Conservation (phyloP, 1,284 basidiomycete species). For the Cystobasidiaceae sp. region DNA sequence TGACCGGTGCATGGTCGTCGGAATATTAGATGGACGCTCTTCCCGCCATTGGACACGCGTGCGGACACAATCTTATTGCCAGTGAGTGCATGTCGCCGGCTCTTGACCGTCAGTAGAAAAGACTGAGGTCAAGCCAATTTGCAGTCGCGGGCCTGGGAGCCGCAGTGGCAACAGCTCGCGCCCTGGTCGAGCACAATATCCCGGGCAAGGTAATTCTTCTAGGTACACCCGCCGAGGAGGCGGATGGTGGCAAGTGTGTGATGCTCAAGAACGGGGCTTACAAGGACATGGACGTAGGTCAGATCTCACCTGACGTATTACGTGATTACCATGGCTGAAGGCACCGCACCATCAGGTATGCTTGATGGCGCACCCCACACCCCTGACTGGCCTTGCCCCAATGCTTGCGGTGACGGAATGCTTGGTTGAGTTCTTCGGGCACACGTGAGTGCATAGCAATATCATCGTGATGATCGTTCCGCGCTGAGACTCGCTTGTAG, state of each 20-base stretch:
- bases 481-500: conserved; percentile 47
- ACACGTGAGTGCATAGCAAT: conserved; percentile 7
- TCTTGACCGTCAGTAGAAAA: no score
- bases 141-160: conserved; percentile 7
- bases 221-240: conserved; percentile 83
- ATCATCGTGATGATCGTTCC: not conserved
- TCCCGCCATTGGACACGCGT: conserved; percentile 67
- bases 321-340: no score
- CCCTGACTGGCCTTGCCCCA: conserved; percentile 32
- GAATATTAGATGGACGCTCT: conserved; percentile 67
- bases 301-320: no score
- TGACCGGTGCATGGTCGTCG: no score
- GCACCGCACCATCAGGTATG: conserved; percentile 4
- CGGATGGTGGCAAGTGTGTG: conserved; percentile 69
- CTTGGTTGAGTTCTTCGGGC: conserved; percentile 41
- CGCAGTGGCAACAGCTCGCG: not conserved
- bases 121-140: no score
- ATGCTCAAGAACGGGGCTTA: conserved; percentile 68
- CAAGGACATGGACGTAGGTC: conserved; percentile 63
- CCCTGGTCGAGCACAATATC: conserved; percentile 47
- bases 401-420: conserved; percentile 39
- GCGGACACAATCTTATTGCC: conserved; percentile 81
- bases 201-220: conserved; percentile 68
- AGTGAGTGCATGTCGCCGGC: conserved; percentile 54
- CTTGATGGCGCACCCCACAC: conserved; percentile 29